Percentiles rank a stretch among this genome's conserved stretches.
Evolutionary conservation across 1,284 basidiomycete genomes (phyloP).

Genomic region (Moniliella sp.): DNA sequence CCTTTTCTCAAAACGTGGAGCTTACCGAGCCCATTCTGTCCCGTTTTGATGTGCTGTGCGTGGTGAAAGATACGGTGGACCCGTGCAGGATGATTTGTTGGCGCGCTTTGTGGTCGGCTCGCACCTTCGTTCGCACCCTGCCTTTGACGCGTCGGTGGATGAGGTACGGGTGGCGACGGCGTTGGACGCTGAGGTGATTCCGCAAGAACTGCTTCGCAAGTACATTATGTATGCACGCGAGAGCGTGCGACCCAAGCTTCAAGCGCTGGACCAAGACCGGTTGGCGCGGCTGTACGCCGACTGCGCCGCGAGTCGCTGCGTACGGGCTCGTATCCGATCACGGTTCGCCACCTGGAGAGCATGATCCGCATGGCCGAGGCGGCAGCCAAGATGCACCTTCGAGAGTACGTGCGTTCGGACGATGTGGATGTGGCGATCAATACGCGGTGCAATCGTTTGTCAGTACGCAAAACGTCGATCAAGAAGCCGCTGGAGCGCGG

Average conservation of each 20-base stretch:
- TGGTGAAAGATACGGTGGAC: slow-evolving; percentile 90
- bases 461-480: slow-evolving; percentile 92
- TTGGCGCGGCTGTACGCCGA: slow-evolving; percentile 85
- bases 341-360: slow-evolving; percentile 85
- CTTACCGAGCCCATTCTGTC: slow-evolving; percentile 93
- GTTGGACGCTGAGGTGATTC: slow-evolving; percentile 75
- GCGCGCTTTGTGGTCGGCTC: slow-evolving; percentile 91
- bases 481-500: slow-evolving; percentile 85
- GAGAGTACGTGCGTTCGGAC: slow-evolving; percentile 82
- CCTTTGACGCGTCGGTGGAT: slow-evolving; percentile 60
- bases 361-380: slow-evolving; percentile 99
- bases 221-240: slow-evolving; percentile 98
- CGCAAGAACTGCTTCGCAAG: slow-evolving; percentile 86
- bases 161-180: slow-evolving; percentile 65
- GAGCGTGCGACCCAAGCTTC: slow-evolving; percentile 70
- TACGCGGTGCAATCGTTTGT: no score
- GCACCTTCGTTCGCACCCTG: slow-evolving; percentile 78
- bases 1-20: slow-evolving; percentile 95
- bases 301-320: slow-evolving; percentile 80
- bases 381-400: slow-evolving; percentile 87
- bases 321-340: slow-evolving; percentile 92
- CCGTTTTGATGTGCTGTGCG: slow-evolving; percentile 93
- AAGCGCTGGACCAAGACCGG: slow-evolving; percentile 87
- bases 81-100: slow-evolving; percentile 89
- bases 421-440: slow-evolving; percentile 93